Evolutionary conservation across 108 stramenopile genomes (phyloP), one percentile per base, ranked within the genome.

Genomic region (Cylindrotheca closterium): DNA sequence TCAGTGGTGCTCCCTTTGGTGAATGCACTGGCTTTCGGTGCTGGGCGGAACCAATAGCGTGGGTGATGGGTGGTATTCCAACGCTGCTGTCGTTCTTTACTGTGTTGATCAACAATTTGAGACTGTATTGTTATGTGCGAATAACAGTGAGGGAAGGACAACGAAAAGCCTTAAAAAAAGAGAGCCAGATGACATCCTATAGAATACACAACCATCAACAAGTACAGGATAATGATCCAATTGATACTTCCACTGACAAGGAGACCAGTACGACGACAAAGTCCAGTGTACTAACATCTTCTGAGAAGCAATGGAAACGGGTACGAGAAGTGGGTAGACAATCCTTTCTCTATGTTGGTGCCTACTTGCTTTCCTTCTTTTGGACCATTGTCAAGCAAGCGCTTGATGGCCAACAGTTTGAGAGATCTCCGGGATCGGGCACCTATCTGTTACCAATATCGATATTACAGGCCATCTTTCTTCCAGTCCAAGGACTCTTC

Each of bases 401-500:
- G 4, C 4, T 61, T 3, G 60, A 47, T 3, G 27, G 47, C 4
- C 12, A n/a, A 5, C 19, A 48, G 18, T 22, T 4, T 18, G 21
- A 25, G 2, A 10, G 15, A 7, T 7, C 7, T 7, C 7, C 7
- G 7, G 37, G 15, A 10, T 7, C n/a, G 24, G 24, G 47, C 28
- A 17, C 17, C 19, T 2, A 10, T 28, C 15, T 42, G 47, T 25
- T 61, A 26, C 60, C 60, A 17, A 3, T 61, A 7, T 49, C 48
- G 17, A 19, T 61, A 28, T 19, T 61, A 27, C 33, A 61, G 28
- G 19, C 60, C 4, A 25, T 61, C 26, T 49, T 75, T 17, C 33
- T 52, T 34, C 79, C 75, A 24, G 22, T 64, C 31, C 75, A 80
- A 65, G 79, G 79, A 23, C 52, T 80, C n/a, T 73, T 80, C 50